Base-by-base conservation (phyloP, 441 rosid genomes). In the Dalechampia spathulata region DNA sequence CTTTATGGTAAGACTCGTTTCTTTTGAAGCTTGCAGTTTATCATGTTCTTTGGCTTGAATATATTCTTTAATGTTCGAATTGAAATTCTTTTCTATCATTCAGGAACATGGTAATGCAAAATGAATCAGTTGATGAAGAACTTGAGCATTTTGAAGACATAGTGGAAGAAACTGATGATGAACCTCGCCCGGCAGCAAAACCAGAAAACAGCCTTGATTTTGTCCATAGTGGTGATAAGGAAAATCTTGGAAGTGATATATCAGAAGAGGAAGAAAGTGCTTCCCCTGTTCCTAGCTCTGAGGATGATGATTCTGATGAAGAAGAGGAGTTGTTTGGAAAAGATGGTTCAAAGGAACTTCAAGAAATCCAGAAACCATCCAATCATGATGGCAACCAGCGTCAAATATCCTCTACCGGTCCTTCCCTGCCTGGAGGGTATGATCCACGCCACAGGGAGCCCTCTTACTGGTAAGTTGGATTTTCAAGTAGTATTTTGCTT, bases 381-480 rank as follows among this genome's bases (percentile, higher is more conserved):
- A 45, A 70, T 63, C 55, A 49, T 57, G 63, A 70, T 36, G 58
- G 10, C 19, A 51, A 52, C 15, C 78, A 69, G 61, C 64, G 65
- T 58, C 72, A 64, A 40, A 58, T 45, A 39, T 70, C 73, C 34
- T 47, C 70, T 39, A 58, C 64, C 11, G 58, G 43, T 53, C 57
- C 75, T 54, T 68, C 58, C 60, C 78, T 85, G 56, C 95, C 96
- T 25, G 99, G 85, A 63, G 96, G 99, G 39, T 93, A 93, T 46
- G 62, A 85, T 73, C 99, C 99, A 14, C 81, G 86, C 15, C 95
- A 82, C 69, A 78, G 99, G 72, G 99, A 90, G 55, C 99, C 99
- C 32, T 78, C 91, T 63, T 93, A 69, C 72, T 78, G 99, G 99
- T 90, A 76, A 28, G 47, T 32, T 44, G 11, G 48, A n/a, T 5